Evolutionary conservation across 78 protist genomes (phyloP).

Genomic region (Carpediemonas membranifera): DNA sequence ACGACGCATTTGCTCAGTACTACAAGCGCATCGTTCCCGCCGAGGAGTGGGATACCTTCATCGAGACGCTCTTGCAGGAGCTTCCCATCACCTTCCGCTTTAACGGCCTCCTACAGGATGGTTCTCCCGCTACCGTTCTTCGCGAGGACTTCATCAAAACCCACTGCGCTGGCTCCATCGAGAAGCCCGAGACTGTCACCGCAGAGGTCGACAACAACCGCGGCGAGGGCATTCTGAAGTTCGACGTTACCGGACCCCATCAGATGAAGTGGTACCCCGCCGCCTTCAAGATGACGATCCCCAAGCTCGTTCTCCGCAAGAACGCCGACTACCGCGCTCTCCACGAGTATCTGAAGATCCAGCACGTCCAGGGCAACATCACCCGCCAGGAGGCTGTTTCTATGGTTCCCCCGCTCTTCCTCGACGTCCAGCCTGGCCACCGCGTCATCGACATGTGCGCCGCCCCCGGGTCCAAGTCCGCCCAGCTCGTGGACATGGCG

Average conservation of each 20-base stretch:
- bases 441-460: slow-evolving; percentile 93
- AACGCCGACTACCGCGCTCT: neutral
- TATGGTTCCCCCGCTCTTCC: slow-evolving; percentile 46
- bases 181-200: neutral
- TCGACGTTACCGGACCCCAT: too few relatives aligned
- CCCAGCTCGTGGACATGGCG: slow-evolving; percentile 64
- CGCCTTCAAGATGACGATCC: neutral
- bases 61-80: neutral
- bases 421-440: slow-evolving; percentile 25
- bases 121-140: neutral
- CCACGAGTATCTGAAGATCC: slow-evolving; percentile 13
- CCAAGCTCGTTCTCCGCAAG: neutral
- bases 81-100: slow-evolving; percentile 34
- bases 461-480: slow-evolving; percentile 94
- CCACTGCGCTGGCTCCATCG: neutral
- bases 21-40: neutral
- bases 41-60: slow-evolving; percentile 1
- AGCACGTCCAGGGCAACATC: slow-evolving; percentile 20
- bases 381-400: slow-evolving; percentile 52
- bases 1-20: too few relatives aligned
- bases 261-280: neutral
- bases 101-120: neutral
- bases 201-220: too few relatives aligned
- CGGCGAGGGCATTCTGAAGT: too few relatives aligned
- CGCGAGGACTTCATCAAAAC: neutral